These are phyloP conservation scores for Musa acuminata DNA, from an alignment of 176 grass and related monocot species.

Conservation along the genomic window DNA sequence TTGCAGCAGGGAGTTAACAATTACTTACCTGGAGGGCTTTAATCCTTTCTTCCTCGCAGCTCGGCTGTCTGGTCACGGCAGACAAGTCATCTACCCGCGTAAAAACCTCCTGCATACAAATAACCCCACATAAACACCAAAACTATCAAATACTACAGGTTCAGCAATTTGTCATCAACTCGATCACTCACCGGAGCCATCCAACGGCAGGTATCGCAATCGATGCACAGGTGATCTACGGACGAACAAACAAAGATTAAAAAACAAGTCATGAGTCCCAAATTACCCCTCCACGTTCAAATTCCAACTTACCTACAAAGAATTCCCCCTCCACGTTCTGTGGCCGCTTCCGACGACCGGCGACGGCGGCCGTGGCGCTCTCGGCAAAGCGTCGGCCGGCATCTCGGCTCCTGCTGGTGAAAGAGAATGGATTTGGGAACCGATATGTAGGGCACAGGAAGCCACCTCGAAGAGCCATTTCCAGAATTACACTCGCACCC, in stretches of 20 bases:
- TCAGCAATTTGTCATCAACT: background rate
- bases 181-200: constrained; percentile 51
- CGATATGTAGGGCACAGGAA: background rate
- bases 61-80: constrained; percentile 52
- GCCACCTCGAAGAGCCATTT: background rate
- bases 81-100: constrained; percentile 45
- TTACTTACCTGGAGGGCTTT: constrained; percentile 59
- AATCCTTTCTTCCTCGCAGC: constrained; percentile 41
- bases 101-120: constrained; percentile 47
- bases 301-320: constrained; percentile 10
- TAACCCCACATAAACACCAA: background rate
- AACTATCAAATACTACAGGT: background rate
- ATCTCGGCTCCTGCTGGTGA: background rate
- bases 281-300: too few species aligned
- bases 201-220: constrained; percentile 90
- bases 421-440: background rate
- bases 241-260: background rate
- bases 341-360: constrained; percentile 1
- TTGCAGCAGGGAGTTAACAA: too few species aligned
- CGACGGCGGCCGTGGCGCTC: background rate
- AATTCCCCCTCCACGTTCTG: constrained; percentile 23
- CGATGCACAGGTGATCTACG: constrained; percentile 74
- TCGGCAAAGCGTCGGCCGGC: background rate
- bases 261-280: background rate
- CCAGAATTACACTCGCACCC: too few species aligned